Evolutionary conservation across 495 filamentous ascomycete species (phyloP).

Genomic region (Lasiosphaeria hispida): DNA sequence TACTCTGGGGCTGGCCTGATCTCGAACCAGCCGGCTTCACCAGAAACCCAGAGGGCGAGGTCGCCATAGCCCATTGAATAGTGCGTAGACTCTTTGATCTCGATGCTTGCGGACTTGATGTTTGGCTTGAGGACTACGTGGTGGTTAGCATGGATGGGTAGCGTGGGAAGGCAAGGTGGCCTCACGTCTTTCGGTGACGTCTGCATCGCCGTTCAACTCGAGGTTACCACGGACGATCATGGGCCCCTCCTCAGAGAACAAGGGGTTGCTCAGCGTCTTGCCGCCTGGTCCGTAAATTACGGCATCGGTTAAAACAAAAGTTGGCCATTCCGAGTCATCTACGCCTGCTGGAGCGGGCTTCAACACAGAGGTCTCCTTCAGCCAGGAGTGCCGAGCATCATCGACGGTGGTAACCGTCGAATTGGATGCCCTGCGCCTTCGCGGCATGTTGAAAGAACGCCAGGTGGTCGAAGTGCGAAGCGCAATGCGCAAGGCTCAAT

Average conservation of each 20-base stretch:
- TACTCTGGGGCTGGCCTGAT: constrained; percentile 63
- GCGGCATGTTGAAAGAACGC: constrained; percentile 20
- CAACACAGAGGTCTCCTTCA: constrained; percentile 35
- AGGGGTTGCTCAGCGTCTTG: constrained; percentile 39
- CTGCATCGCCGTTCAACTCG: constrained; percentile 32
- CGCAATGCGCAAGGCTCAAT: not conserved
- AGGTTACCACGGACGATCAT: constrained; percentile 44
- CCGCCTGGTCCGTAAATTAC: constrained; percentile 43
- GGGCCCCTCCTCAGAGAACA: constrained; percentile 42
- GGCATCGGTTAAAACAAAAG: constrained; percentile 45
- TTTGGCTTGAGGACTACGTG: constrained; percentile 45
- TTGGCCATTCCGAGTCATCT: constrained; percentile 36
- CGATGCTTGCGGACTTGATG: constrained; percentile 53
- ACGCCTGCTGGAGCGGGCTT: constrained; percentile 21
- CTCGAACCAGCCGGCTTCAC: constrained; percentile 76
- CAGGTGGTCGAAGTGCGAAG: not conserved
- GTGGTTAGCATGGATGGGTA: constrained; percentile 26
- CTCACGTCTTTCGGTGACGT: constrained; percentile 4
- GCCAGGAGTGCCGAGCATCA: constrained; percentile 26
- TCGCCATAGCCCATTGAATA: constrained; percentile 70
- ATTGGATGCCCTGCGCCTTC: constrained; percentile 29
- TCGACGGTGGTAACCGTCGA: constrained; percentile 33
- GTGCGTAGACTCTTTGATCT: constrained; percentile 58
- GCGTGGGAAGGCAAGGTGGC: constrained; percentile 8
- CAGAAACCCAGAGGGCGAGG: constrained; percentile 72